Evolutionary conservation across 441 rosid species (phyloP).

Genomic region (Omphalea diandra): DNA sequence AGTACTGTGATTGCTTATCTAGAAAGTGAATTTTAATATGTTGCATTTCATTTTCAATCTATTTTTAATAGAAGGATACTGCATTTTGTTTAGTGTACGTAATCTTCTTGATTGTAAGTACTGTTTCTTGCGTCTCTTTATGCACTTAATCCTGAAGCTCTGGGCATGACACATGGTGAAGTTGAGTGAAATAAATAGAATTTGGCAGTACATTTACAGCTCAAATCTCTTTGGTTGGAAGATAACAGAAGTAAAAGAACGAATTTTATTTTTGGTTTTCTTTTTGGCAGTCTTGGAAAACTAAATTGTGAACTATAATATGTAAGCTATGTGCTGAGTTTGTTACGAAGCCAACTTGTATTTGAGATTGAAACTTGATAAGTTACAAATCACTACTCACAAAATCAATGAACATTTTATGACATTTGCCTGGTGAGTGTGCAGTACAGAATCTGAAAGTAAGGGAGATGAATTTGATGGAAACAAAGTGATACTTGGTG

Average conservation of each 20-base stretch:
- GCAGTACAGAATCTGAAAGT: constrained; percentile 51
- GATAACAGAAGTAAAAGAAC: too few relatives aligned
- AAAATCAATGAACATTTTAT: constrained; percentile 6
- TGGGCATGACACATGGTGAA: neutral
- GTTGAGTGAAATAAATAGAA: neutral
- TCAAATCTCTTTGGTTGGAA: neutral
- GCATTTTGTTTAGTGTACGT: neutral
- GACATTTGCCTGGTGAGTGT: constrained; percentile 21
- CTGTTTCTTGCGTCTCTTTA: neutral
- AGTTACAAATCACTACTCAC: neutral
- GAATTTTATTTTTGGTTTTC: too few relatives aligned
- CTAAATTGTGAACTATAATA: neutral
- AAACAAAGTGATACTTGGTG: constrained; percentile 44
- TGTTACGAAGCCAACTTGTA: constrained; percentile 8
- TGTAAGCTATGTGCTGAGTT: neutral
- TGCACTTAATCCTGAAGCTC: neutral
- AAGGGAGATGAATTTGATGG: constrained; percentile 48
- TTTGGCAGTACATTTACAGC: neutral
- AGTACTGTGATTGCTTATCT: constrained; percentile 10
- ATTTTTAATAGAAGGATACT: neutral
- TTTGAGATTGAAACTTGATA: constrained; percentile 13
- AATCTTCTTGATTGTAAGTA: constrained; percentile 5
- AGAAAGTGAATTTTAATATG: constrained; percentile 2
- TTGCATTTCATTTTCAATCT: neutral
- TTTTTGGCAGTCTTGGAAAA: neutral